Base-by-base conservation (phyloP, 768 basidiomycete genomes). In the Hortiboletus campestris region DNA sequence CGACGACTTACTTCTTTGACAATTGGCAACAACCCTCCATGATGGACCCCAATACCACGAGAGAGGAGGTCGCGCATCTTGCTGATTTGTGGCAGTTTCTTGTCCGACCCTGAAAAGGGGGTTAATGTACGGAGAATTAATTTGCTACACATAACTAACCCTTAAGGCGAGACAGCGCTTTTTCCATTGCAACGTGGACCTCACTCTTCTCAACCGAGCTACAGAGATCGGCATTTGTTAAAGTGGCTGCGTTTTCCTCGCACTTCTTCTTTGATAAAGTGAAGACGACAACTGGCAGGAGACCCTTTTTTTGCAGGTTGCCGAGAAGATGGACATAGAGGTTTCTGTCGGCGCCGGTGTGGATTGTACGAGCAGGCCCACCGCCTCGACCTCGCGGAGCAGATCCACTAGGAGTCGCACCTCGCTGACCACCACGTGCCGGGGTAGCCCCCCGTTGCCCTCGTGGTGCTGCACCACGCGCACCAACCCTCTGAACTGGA, bases 181-280 rank as follows among this genome's bases (percentile, higher is more conserved):
- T 89, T 70, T 98, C 97, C 54, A 98, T 85, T 2, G 88, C 88
- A 49, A 98, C 83, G 71, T 99, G 97, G 11, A 98, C 89, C 73
- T 98, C 94, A 63, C 95, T 98, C 79, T 94, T 98, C 75, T 99
- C 97, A 46, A 86, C 85, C 1, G 93, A 84, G 8, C 84, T 85
- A 64, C 89, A 94, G 35, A 99, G 76, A 73, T 99, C 94, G 32
- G 84, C 79, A 70, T 95, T 94, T 1, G 85, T 89, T 52, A 99
- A 73, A 3, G 91, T 97, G 10, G 79, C 80, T 5, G 97, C 97
- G 67, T 99, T 92, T 74, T 98, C 97, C 74, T 99, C 97, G 67
- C 97, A 99, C 51, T 84, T 79, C 71, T 94, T 95, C 78, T 99
- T 99, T 29, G 94, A 97, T 62, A 99, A 88, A 0, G 96, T 95